Conservation (phyloP, 108 stramenopile species). For the Discostella pseudostelligera region DNA sequence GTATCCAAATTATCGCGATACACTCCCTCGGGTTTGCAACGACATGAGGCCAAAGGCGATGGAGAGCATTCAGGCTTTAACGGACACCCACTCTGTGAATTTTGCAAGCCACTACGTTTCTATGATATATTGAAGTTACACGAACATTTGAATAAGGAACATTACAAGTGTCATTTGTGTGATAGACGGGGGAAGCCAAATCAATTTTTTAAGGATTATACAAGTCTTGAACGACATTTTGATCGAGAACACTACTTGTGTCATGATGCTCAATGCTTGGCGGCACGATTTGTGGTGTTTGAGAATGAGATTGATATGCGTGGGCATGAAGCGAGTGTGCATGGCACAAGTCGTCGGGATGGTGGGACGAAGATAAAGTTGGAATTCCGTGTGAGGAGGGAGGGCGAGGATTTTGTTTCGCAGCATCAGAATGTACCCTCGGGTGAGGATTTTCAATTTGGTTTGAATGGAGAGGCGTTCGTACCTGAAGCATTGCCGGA, state of each 20-base stretch:
- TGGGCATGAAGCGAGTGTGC: constrained; percentile 66
- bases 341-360: constrained; percentile 53
- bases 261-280: constrained; percentile 69
- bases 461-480: constrained; percentile 86
- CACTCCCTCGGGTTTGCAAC: constrained; percentile 63
- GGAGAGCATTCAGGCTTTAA: constrained; percentile 62
- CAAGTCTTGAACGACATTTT: constrained; percentile 72
- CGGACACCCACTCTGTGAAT: constrained; percentile 87
- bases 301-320: constrained; percentile 82
- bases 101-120: constrained; percentile 76
- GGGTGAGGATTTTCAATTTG: constrained; percentile 64
- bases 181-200: constrained; percentile 69
- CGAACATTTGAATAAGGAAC: constrained; percentile 84
- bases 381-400: constrained; percentile 72
- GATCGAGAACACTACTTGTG: constrained; percentile 84
- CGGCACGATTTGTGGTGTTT: constrained; percentile 84
- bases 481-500: constrained; percentile 73
- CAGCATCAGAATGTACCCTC: constrained; percentile 43
- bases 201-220: constrained; percentile 87
- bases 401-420: constrained; percentile 42
- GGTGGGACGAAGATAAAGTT: constrained; percentile 76
- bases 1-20: constrained; percentile 61
- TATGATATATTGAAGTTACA: constrained; percentile 80
- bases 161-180: constrained; percentile 90
- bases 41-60: constrained; percentile 70